Conservation (phyloP, 768 basidiomycete species). For the Xanthoconium stramineum region DNA sequence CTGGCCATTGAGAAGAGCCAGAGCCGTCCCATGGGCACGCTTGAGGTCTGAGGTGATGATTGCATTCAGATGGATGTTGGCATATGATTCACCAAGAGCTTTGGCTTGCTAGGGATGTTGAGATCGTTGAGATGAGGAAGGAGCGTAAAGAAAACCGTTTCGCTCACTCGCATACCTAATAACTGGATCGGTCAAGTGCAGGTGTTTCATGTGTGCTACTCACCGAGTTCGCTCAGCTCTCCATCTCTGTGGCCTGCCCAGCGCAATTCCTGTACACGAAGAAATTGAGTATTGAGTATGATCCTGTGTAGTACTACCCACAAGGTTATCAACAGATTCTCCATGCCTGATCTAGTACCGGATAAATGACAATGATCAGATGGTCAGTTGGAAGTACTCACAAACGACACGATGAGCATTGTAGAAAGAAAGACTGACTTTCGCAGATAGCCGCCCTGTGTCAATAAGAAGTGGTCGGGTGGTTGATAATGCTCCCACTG, state of each 20-base stretch:
- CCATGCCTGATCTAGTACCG: conserved; percentile 63
- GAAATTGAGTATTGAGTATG: not conserved
- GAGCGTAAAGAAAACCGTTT: not conserved
- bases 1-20: conserved; percentile 51
- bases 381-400: conserved; percentile 8
- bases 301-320: conserved; percentile 26
- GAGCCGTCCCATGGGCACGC: conserved; percentile 61
- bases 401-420: conserved; percentile 27
- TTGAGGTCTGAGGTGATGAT: conserved; percentile 67
- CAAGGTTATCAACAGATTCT: conserved; percentile 74
- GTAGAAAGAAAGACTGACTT: not conserved
- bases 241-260: conserved; percentile 82
- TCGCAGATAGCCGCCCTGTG: too few relatives aligned
- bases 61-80: conserved; percentile 44
- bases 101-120: conserved; percentile 53
- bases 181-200: conserved; percentile 1
- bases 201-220: conserved; percentile 10
- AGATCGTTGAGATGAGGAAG: not conserved
- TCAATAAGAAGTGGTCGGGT: too few relatives aligned
- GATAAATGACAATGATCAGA: not conserved
- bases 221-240: conserved; percentile 72
- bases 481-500: too few relatives aligned
- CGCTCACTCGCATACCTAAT: conserved; percentile 53
- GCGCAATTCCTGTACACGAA: conserved; percentile 36
- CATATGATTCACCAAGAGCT: conserved; percentile 55